Conservation (phyloP, 257 asterid genomes). For the Verbena officinalis region DNA sequence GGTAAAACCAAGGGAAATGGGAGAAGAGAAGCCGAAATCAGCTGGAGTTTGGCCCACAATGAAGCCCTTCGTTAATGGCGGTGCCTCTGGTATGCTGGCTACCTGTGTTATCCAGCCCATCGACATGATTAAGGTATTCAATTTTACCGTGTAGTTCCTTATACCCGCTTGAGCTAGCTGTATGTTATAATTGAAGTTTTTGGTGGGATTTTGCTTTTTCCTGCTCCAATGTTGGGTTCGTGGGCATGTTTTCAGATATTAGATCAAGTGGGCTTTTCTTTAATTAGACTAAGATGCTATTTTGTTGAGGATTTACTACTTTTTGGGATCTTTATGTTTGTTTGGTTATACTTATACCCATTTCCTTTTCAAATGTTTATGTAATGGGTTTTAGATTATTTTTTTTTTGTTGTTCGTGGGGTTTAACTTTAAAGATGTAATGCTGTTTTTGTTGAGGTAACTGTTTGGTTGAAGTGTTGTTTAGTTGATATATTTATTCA, state of each 20-base stretch:
- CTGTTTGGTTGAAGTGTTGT: too few species aligned
- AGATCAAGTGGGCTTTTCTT: slow-evolving; percentile 22
- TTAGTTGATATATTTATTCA: too few species aligned
- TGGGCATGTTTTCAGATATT: slow-evolving; percentile 28
- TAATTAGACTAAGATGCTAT: not conserved
- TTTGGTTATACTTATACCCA: not conserved
- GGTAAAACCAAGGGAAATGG: slow-evolving; percentile 38
- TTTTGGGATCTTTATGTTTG: not conserved
- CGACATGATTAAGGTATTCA: slow-evolving; percentile 59
- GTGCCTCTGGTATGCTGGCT: slow-evolving; percentile 84
- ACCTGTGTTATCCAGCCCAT: slow-evolving; percentile 79
- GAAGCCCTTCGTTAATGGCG: slow-evolving; percentile 79
- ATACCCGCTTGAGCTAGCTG: not conserved
- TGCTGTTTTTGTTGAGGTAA: too few species aligned
- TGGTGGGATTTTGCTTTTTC: not conserved
- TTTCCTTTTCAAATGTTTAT: not conserved
- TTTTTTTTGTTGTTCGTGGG: not conserved
- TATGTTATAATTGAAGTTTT: not conserved
- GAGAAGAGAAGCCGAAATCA: slow-evolving; percentile 60
- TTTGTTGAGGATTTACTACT: not conserved
- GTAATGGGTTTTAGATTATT: slow-evolving; percentile 1
- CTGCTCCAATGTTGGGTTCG: slow-evolving; percentile 8
- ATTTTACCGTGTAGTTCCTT: not conserved
- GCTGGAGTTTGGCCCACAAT: slow-evolving; percentile 67
- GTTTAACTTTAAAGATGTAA: not conserved